phyloP scores from a whole-genome alignment of 768 basidiomycete species.

The Steccherinum ochraceum region DNA sequence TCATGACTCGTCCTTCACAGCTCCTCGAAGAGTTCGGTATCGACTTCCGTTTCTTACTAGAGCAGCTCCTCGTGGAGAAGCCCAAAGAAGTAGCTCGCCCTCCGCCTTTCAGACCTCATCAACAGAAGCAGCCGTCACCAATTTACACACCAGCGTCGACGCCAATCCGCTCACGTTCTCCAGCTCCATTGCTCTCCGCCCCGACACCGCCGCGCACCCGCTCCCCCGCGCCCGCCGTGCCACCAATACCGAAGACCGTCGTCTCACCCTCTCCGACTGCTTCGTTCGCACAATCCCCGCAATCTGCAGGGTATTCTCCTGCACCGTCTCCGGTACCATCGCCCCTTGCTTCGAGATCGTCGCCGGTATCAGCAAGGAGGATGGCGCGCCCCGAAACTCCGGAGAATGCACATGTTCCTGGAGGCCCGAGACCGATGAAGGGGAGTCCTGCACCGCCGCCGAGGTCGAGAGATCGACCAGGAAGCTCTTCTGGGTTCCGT shows the following conservation, averaged over 20 bases:
- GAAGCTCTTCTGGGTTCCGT: constrained; percentile 42
- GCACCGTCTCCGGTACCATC: constrained; percentile 9
- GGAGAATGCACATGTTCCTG: constrained; percentile 1
- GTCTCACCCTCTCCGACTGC: constrained; percentile 9
- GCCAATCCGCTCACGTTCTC: constrained; percentile 16
- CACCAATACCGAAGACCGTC: constrained; percentile 10
- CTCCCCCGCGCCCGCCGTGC: constrained; percentile 11
- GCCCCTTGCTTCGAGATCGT: background rate
- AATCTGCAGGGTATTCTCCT: constrained; percentile 11
- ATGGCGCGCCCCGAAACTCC: background rate
- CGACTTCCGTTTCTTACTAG: constrained; percentile 91
- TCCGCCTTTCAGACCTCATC: constrained; percentile 22
- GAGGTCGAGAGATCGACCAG: constrained; percentile 61
- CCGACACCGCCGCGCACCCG: constrained; percentile 13
- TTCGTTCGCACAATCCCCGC: constrained; percentile 10
- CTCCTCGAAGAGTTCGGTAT: constrained; percentile 90
- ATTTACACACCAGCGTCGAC: constrained; percentile 23
- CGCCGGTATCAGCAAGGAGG: background rate
- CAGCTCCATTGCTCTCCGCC: constrained; percentile 9
- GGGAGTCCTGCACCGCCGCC: constrained; percentile 53
- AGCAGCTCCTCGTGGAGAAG: constrained; percentile 52
- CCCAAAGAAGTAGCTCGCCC: constrained; percentile 33
- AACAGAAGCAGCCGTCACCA: constrained; percentile 26
- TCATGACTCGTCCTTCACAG: constrained; percentile 27
- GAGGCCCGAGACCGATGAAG: constrained; percentile 10